Evolutionary conservation across 768 basidiomycete genomes (phyloP), one percentile per base, ranked within the genome.

Genomic region (Lactarius hatsudake): DNA sequence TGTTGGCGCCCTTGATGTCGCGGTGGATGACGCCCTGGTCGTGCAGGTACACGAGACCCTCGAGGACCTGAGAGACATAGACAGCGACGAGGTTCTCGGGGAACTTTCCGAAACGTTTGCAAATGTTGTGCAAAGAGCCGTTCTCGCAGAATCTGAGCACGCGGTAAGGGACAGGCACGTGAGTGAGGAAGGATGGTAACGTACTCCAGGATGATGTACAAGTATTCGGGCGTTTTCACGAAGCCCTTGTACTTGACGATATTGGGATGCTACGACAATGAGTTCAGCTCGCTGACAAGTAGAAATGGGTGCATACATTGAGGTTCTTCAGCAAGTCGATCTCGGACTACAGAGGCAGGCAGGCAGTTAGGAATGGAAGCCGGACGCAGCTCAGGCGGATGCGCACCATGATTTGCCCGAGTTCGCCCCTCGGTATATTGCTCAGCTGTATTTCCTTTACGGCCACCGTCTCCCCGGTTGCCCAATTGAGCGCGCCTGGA

Each of bases 201-300:
- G 61, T 74, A 94, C 89, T 98, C 97, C 57, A 99, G 84, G 72
- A 99, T 94, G 78, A 99, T 99, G 77, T 96, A 96, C 67, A 99
- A 82, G 76, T 88, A 94, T 73, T 97, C 93, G 63, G 88, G 87
- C 61, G 94, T 96, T 79, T 95, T 94, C 75, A 94, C 93, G 73
- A 96, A 98, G 15, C 97, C 97, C 74, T 96, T 96, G 81, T 99
- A 99, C 79, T 99, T 96, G 75, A 98, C 97, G 75, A 99, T 98
- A 76, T 98, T 98, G 51, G 89, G 82, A 75, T 98, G 94, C 95
- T 96, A 43, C 57, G 17, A 18, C 10, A 13, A 32, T 62, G n/a
- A 59, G n/a, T 32, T 42, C 42, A 61, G 56, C 23, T 13, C 68
- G 54, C 17, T 45, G 42, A 61, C 17, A 26, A 56, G 36, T 30